phyloP scores from a whole-genome alignment of 164 flowering plant species.

The Paratinospora sagittata region DNA sequence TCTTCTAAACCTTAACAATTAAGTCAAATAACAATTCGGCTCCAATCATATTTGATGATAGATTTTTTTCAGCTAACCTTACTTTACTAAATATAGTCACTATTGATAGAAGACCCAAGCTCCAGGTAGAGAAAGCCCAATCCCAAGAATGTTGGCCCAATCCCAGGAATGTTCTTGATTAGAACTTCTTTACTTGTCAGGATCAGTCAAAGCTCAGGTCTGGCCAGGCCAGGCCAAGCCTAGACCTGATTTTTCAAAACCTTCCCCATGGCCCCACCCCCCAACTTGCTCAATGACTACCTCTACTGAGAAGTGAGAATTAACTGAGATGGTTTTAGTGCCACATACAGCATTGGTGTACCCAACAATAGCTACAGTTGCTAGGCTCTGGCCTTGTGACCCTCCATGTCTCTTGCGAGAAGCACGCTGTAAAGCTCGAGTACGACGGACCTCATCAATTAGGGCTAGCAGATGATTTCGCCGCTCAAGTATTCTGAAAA shows the following conservation, averaged over 20 bases:
- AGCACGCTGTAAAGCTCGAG: conserved; percentile 90
- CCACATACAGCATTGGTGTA: conserved; percentile 96
- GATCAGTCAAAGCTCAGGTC: background rate
- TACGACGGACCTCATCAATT: conserved; percentile 86
- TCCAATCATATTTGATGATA: background rate
- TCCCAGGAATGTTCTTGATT: background rate
- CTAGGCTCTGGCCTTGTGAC: conserved; percentile 48
- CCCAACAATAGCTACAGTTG: conserved; percentile 93
- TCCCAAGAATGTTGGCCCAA: background rate
- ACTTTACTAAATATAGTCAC: too few relatives aligned
- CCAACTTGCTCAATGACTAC: background rate
- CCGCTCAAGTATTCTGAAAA: conserved; percentile 63
- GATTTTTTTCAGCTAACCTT: too few relatives aligned
- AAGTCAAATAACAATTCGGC: background rate
- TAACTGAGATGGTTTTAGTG: conserved; percentile 1
- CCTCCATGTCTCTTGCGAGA: conserved; percentile 75
- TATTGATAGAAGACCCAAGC: too few relatives aligned
- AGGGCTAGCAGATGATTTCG: conserved; percentile 49
- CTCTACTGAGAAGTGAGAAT: background rate
- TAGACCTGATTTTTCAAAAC: background rate
- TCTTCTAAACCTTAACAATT: too few relatives aligned
- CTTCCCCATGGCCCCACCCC: background rate
- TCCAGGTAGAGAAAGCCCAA: too few relatives aligned
- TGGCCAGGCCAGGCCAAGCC: background rate
- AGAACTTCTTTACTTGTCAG: background rate